Evolutionary conservation across 768 basidiomycete genomes (phyloP), one percentile per base, ranked within the genome.

Genomic region (Cystobasidium ongulense): DNA sequence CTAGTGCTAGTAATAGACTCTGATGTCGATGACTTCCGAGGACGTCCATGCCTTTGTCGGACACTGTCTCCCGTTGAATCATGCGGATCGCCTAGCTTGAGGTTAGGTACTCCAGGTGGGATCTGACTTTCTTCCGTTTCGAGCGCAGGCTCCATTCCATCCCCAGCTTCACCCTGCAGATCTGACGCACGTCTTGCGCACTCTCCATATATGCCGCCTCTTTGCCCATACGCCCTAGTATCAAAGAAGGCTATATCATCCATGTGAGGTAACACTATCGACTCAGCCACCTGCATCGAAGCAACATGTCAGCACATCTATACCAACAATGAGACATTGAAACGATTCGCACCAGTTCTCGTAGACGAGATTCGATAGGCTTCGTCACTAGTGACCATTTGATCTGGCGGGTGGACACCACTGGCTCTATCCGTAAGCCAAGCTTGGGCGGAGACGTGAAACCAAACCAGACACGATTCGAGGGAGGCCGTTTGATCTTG

Each of bases 191-290:
- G 73, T 41, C 83, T 82, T n/a, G 79, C 78, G 0, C 92, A 89
- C 76, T 92, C 90, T 8, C 86, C 84, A 86, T 89, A 98, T 76
- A 99, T 90, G 7, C 94, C 95, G 54, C 94, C 95, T 41, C 95
- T 88, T 72, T 86, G 88, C 63, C 79, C 77, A 77, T 86, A 88
- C 1, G 79, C 77, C 1, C 78, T 61, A 39, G 89, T 94, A 80
- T 96, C 90, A 80, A 95, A 98, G 85, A 93, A 97, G 15, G 93
- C 85, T 74, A 98, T 90, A 78, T 99, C 96, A 80, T 99, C 96
- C 92, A 97, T 96, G 82, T 96, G 91, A 4, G 96, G 96, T 80
- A 94, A 82, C 23, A 99, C 96, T 23, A 98, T 86, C 0, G 93
- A 93, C 77, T 99, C 95, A 77, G 87, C 86, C 72, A 98, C 90